These are phyloP conservation scores for Neurospora sp. DNA, from an alignment of 495 filamentous ascomycete species.

Conservation along the genomic window DNA sequence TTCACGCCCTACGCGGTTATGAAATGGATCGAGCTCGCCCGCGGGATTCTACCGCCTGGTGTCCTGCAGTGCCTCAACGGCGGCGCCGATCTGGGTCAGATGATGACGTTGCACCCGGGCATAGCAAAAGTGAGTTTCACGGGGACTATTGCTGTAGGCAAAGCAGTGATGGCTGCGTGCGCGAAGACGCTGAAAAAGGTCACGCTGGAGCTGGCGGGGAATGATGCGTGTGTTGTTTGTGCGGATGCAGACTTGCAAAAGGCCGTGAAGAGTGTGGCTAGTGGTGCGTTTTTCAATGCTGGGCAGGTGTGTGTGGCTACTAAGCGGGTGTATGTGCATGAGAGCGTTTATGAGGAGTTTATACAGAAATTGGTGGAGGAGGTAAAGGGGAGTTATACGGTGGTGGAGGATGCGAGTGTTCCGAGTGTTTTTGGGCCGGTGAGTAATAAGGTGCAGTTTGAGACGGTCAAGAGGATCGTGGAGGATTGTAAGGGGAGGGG, in stretches of 20 bases:
- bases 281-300: slow-evolving; percentile 49
- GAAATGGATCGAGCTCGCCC: slow-evolving; percentile 53
- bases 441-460: slow-evolving; percentile 51
- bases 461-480: slow-evolving; percentile 41
- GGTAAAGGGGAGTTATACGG: slow-evolving; percentile 30
- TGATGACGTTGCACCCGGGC: slow-evolving; percentile 45
- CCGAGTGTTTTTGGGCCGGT: slow-evolving; percentile 45
- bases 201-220: slow-evolving; percentile 49
- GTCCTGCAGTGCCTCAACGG: slow-evolving; percentile 62
- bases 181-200: slow-evolving; percentile 51
- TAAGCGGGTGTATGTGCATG: slow-evolving; percentile 62
- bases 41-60: slow-evolving; percentile 51
- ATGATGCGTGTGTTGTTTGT: slow-evolving; percentile 57
- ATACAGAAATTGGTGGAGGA: slow-evolving; percentile 43
- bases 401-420: slow-evolving; percentile 32
- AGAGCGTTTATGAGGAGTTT: slow-evolving; percentile 55
- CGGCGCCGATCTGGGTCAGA: slow-evolving; percentile 53
- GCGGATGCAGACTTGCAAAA: slow-evolving; percentile 55
- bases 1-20: slow-evolving; percentile 61
- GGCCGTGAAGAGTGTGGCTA: slow-evolving; percentile 40
- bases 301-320: slow-evolving; percentile 46
- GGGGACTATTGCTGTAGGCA: slow-evolving; percentile 53
- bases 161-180: slow-evolving; percentile 50
- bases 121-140: slow-evolving; percentile 65
- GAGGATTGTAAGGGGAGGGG: slow-evolving; percentile 34